These are phyloP conservation scores for Yamadazyma oceani DNA, from an alignment of 1,139 yeast genomes.

Conservation along the genomic window DNA sequence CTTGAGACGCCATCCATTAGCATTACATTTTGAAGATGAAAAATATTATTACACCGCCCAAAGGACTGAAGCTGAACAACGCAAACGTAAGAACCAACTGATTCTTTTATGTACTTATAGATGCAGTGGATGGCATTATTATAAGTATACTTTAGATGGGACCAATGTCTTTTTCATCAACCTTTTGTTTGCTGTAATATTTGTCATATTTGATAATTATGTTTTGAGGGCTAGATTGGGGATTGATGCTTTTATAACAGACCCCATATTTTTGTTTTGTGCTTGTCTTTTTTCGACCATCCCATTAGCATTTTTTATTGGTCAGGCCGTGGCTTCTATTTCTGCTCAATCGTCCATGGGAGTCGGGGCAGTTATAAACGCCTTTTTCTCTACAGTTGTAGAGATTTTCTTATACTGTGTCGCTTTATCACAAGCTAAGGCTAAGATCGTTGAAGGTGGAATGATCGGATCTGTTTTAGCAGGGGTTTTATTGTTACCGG, in stretches of 20 bases:
- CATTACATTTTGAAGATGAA: slow-evolving; percentile 68
- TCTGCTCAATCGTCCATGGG: slow-evolving; percentile 99
- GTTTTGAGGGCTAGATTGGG: slow-evolving; percentile 54
- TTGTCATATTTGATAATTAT: slow-evolving; percentile 80
- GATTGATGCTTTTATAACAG: slow-evolving; percentile 53
- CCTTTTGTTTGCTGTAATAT: slow-evolving; percentile 72
- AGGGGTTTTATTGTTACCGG: slow-evolving; percentile 88
- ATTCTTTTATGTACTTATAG: slow-evolving; percentile 81
- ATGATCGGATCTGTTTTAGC: slow-evolving; percentile 93
- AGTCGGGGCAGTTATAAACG: slow-evolving; percentile 98
- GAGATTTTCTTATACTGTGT: slow-evolving; percentile 92
- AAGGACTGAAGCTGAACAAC: slow-evolving; percentile 21
- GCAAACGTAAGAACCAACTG: slow-evolving; percentile 37
- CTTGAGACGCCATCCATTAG: slow-evolving; percentile 87
- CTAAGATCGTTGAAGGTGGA: slow-evolving; percentile 93
- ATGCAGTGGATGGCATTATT: slow-evolving; percentile 88
- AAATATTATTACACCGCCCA: slow-evolving; percentile 41
- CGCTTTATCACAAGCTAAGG: slow-evolving; percentile 83
- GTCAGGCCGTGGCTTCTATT: slow-evolving; percentile 98
- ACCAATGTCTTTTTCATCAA: slow-evolving; percentile 92
- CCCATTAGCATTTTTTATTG: slow-evolving; percentile 95
- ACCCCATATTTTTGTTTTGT: slow-evolving; percentile 63
- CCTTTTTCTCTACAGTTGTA: slow-evolving; percentile 93
- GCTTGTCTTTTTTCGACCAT: slow-evolving; percentile 81
- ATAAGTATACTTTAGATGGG: slow-evolving; percentile 94